A percentile compares a stretch with the other conserved stretches of the same genome.
Evolutionary conservation across 1,139 yeast species (phyloP).

Genomic region (Geotrichum fermentans): DNA sequence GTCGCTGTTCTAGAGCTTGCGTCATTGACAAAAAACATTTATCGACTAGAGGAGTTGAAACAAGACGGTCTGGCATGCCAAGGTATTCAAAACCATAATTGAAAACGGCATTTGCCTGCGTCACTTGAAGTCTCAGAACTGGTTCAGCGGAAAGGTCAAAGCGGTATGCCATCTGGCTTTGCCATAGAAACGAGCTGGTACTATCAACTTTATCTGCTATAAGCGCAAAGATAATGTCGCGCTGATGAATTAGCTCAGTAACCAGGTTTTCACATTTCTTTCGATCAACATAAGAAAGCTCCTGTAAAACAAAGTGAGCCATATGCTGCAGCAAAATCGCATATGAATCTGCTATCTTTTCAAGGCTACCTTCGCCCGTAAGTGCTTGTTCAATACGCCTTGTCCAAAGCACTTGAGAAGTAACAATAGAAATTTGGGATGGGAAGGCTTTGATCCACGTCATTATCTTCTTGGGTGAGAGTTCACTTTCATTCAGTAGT

Average conservation of each 20-base stretch:
- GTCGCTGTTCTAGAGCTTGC: constrained; percentile 64
- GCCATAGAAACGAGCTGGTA: constrained; percentile 44
- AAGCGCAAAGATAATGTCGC: constrained; percentile 41
- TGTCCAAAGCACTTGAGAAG: constrained; percentile 61
- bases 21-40: constrained; percentile 65
- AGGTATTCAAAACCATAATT: constrained; percentile 77
- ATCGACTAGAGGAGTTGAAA: constrained; percentile 69
- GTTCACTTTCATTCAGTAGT: constrained; percentile 19
- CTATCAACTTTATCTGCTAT: constrained; percentile 22
- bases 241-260: constrained; percentile 64
- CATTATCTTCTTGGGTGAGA: constrained; percentile 23
- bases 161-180: constrained; percentile 51
- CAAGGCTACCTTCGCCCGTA: constrained; percentile 12
- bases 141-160: constrained; percentile 35
- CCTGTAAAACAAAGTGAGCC: constrained; percentile 35
- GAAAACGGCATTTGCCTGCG: constrained; percentile 51
- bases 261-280: constrained; percentile 55
- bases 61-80: constrained; percentile 71
- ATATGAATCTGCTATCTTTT: constrained; percentile 20
- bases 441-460: constrained; percentile 45
- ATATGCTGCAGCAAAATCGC: constrained; percentile 30
- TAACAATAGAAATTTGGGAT: constrained; percentile 54
- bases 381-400: constrained; percentile 38
- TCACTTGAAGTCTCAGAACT: constrained; percentile 42
- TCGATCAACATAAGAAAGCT: constrained; percentile 39